Conservation (phyloP, 257 asterid genomes). For the Echites panduratus region DNA sequence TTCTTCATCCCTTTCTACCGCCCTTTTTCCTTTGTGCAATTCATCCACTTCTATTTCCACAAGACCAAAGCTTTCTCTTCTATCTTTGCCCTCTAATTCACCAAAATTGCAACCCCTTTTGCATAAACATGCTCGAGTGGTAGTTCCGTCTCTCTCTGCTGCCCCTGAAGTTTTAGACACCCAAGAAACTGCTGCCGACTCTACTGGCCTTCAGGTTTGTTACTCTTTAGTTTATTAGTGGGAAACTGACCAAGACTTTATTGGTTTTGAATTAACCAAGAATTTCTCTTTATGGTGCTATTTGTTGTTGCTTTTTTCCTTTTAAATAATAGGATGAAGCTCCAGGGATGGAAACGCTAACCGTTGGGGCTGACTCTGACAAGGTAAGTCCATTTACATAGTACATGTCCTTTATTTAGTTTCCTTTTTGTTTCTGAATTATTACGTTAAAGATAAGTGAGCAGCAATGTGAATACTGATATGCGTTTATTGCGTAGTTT, state of each 20-base stretch:
- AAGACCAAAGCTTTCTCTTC: constrained; percentile 31
- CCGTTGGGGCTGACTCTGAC: constrained; percentile 22
- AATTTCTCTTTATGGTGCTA: background rate
- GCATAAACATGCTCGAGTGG: constrained; percentile 33
- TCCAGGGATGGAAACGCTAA: constrained; percentile 12
- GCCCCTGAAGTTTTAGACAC: constrained; percentile 63
- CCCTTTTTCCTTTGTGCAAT: constrained; percentile 40
- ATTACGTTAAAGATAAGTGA: background rate
- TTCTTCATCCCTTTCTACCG: constrained; percentile 37
- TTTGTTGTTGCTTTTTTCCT: background rate
- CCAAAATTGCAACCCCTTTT: constrained; percentile 26
- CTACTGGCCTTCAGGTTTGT: constrained; percentile 39
- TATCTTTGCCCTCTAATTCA: constrained; percentile 34
- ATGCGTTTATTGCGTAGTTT: background rate
- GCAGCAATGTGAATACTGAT: background rate
- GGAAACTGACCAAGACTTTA: background rate
- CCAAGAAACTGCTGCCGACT: constrained; percentile 19
- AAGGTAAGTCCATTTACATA: constrained; percentile 14
- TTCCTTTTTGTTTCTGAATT: background rate
- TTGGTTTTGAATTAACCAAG: background rate
- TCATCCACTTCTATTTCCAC: constrained; percentile 35
- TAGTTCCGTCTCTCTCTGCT: constrained; percentile 41
- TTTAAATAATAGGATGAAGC: constrained; percentile 21
- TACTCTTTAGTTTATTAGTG: background rate
- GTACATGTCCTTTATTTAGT: background rate